Evolutionary conservation across 129 eudicot species (phyloP), one percentile per base, ranked within the genome.

Genomic region (Lonicera japonica): DNA sequence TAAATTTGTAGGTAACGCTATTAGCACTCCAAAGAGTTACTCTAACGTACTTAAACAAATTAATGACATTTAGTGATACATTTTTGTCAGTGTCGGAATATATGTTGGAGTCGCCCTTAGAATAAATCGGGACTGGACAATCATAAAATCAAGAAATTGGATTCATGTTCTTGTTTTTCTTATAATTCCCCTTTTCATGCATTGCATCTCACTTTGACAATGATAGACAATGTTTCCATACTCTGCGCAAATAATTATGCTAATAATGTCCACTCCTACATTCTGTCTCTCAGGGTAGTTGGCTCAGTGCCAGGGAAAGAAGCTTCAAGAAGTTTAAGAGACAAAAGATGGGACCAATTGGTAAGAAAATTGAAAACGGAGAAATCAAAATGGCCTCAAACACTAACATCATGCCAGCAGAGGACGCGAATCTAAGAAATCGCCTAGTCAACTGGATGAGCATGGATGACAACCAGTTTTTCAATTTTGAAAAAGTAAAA

Each of bases 371-470:
- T 58, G 48, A 68, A 56, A 39, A 56, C 15, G 10, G 39, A 29
- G 6, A 29, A 1, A 29, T 29, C 36, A 39, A n/a, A 12, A 17
- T 23, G 57, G 10, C 47, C 17, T 38, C 58, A 61, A 20, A 50
- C 5, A 13, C 43, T 58, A 56, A 10, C 34, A 24, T 41, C 17
- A 23, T 36, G 53, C 46, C 58, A 15, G 50, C 38, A 5, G 22
- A 58, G 17, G 56, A 40, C 18, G 15, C 16, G 15, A 47, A 61
- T 24, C 61, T 5, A 0, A 24, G 39, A 25, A 19, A 63, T 21
- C 5, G 68, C 46, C 58, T 16, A 8, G 74, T 77, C 63, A 56
- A 56, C 47, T 71, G 71, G 78, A 61, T 67, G 67, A 58, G 64
- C 63, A 67, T 29, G 29, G 64, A 77, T 11, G 65, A 58, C n/a